Conservation (phyloP, 495 filamentous ascomycete species). For the Penicillium paradoxum region DNA sequence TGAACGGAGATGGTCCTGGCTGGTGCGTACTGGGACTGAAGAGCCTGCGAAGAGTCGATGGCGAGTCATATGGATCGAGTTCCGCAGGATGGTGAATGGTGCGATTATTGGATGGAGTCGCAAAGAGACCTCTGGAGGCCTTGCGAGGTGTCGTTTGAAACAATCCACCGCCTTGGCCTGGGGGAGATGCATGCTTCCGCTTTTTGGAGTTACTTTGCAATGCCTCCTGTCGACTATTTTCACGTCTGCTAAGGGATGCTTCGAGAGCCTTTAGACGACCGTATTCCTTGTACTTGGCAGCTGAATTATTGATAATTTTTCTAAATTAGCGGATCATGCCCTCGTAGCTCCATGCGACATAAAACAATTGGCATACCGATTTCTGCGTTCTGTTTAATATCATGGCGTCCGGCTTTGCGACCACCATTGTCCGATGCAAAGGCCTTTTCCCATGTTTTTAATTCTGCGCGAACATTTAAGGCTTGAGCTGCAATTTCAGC, state of each 20-base stretch:
- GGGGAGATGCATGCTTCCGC: conserved; percentile 36
- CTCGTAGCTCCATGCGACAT: neutral
- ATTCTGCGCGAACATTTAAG: conserved; percentile 56
- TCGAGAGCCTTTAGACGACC: conserved; percentile 61
- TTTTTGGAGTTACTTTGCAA: conserved; percentile 31
- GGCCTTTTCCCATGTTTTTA: conserved; percentile 82
- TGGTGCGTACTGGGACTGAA: conserved; percentile 55
- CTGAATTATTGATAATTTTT: conserved; percentile 35
- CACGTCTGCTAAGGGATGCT: conserved; percentile 24
- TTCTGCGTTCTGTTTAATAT: conserved; percentile 78
- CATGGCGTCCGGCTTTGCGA: conserved; percentile 71
- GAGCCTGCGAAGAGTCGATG: conserved; percentile 51
- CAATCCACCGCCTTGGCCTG: conserved; percentile 18
- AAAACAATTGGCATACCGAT: conserved; percentile 56
- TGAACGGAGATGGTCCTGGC: conserved; percentile 31
- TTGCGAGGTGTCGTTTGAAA: conserved; percentile 29
- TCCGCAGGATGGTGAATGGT: conserved; percentile 40
- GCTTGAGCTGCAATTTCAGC: conserved; percentile 27
- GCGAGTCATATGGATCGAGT: conserved; percentile 54
- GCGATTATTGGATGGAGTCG: conserved; percentile 45
- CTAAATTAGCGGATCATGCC: neutral
- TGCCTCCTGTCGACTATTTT: conserved; percentile 23
- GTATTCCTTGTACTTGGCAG: conserved; percentile 90
- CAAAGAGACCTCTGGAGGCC: conserved; percentile 30
- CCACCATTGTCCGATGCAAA: conserved; percentile 68